Conservation (phyloP, 176 grass and related monocot species). For the Stipa capillata region DNA sequence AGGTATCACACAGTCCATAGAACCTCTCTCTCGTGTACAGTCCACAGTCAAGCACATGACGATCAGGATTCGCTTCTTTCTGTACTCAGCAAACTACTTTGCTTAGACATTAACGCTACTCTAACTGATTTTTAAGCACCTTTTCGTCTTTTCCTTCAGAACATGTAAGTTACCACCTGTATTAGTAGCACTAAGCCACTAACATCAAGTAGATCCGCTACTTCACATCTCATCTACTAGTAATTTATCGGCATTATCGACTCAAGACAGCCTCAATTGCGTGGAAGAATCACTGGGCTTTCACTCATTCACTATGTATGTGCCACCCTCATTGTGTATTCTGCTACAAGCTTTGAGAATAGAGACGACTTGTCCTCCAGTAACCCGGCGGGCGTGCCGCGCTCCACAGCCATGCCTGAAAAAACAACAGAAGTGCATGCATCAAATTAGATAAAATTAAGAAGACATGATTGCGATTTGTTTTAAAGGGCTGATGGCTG, state of each 20-base stretch:
- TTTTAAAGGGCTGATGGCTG: background rate
- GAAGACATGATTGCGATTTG: background rate
- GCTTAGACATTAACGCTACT: background rate
- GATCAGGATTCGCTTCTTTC: background rate
- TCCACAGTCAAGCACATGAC: background rate
- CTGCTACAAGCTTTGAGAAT: constrained; percentile 73
- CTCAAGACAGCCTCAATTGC: background rate
- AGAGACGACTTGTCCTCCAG: constrained; percentile 65
- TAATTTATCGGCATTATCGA: background rate
- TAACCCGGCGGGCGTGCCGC: constrained; percentile 49
- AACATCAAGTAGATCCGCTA: background rate
- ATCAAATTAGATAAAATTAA: background rate
- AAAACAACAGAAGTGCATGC: background rate
- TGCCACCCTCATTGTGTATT: constrained; percentile 71
- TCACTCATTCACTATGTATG: too few relatives aligned
- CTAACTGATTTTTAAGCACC: too few relatives aligned
- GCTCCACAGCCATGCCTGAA: constrained; percentile 67
- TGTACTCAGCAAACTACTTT: background rate
- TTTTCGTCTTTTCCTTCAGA: background rate
- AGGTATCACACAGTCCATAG: background rate
- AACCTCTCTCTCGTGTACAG: background rate
- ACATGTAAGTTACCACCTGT: background rate
- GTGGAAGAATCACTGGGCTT: background rate
- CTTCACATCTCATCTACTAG: background rate
- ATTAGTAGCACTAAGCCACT: background rate